Evolutionary conservation across 257 asterid species (phyloP).

Genomic region (Primulina tabacum): DNA sequence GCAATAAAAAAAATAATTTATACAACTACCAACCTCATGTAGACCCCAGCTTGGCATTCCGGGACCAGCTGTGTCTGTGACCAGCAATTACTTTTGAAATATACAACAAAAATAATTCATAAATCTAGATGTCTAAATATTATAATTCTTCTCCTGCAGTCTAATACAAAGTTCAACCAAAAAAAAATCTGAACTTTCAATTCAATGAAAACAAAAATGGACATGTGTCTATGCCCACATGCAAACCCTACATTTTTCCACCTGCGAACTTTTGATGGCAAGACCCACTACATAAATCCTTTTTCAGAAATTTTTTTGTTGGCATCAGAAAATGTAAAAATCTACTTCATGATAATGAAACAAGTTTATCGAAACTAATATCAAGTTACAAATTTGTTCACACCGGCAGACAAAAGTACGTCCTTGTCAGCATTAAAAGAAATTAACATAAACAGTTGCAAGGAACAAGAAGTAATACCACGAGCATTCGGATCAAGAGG

Average conservation of each 20-base stretch:
- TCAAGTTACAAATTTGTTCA: slow-evolving; percentile 8
- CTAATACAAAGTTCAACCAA: background rate
- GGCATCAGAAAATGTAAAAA: too few relatives aligned
- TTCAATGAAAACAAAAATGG: slow-evolving; percentile 2
- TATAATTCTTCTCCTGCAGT: background rate
- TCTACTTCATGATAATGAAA: slow-evolving; percentile 15
- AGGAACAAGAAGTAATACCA: slow-evolving; percentile 44
- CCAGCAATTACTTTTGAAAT: background rate
- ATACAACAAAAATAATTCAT: background rate
- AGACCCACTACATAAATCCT: too few relatives aligned
- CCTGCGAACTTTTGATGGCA: background rate
- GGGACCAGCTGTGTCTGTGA: slow-evolving; percentile 2
- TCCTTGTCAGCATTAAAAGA: slow-evolving; percentile 16
- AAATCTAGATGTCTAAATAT: background rate
- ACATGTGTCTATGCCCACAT: background rate
- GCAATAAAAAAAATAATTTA: background rate
- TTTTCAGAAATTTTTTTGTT: too few relatives aligned
- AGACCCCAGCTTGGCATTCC: background rate
- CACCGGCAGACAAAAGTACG: slow-evolving; percentile 20
- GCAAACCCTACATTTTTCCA: background rate
- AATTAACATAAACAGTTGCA: slow-evolving; percentile 21
- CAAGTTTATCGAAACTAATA: slow-evolving; percentile 23
- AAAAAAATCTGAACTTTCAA: slow-evolving; percentile 10
- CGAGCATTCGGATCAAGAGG: slow-evolving; percentile 74
- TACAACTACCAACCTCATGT: background rate